Evolutionary conservation across 176 grass and related monocot species (phyloP).

Genomic region (Cenchrus purpureus): DNA sequence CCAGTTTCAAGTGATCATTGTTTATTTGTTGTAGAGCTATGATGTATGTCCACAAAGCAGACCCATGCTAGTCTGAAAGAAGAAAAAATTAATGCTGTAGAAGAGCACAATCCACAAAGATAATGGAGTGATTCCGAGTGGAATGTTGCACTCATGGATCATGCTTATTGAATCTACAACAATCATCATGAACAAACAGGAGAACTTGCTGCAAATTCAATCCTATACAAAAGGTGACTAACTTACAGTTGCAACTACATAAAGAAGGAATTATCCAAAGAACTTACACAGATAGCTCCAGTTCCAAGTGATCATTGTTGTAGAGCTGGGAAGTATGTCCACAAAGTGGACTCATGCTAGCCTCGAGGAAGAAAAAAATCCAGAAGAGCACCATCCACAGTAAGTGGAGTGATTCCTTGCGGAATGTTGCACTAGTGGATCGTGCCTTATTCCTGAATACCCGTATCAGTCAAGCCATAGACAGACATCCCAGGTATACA

Average conservation of each 20-base stretch:
- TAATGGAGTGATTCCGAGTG: neutral
- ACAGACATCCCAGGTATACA: conserved; percentile 15
- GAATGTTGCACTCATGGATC: neutral
- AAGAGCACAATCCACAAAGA: neutral
- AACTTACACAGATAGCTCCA: neutral
- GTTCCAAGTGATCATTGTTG: neutral
- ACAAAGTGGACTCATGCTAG: neutral
- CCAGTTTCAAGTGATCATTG: neutral
- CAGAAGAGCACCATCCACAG: neutral
- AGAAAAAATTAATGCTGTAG: neutral
- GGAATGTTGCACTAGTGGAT: neutral
- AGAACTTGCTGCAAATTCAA: no score
- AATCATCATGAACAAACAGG: no score
- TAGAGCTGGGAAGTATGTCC: conserved; percentile 22
- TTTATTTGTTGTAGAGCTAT: neutral
- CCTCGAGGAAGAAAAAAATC: neutral
- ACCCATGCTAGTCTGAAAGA: neutral
- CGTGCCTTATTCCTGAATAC: neutral
- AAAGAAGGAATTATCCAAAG: neutral
- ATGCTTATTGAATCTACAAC: no score
- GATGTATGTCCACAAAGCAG: conserved; percentile 15
- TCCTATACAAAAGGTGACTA: no score
- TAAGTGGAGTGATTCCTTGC: neutral
- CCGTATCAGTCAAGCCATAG: neutral
- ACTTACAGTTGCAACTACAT: neutral